Evolutionary conservation across 176 grass and related monocot species (phyloP), one percentile per base, ranked within the genome.

Genomic region (Raddia distichophylla): DNA sequence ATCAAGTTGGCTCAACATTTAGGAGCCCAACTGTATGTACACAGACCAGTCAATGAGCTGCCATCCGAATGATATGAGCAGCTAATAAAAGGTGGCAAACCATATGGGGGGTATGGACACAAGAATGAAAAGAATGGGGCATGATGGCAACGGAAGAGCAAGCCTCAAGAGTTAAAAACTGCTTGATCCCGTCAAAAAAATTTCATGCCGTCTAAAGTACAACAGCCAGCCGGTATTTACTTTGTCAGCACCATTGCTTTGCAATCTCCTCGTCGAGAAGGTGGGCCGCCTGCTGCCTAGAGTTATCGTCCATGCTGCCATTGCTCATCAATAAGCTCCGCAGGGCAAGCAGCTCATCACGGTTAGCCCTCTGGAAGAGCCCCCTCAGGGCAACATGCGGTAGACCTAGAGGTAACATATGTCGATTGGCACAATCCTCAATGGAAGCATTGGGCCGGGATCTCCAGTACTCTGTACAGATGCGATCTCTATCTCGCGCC

Each of bases 391-490:
- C 86, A 56, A 74, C 34, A 85, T 57, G 82, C 5, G 59, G n/a
- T 45, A 61, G 35, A 72, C 33, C 60, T 55, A 88, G 85, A 55
- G 64, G 78, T 53, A 35, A 43, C 20, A 65, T 37, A 55, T 85
- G 82, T 32, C 53, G 73, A 78, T 34, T 71, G 54, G 58, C 71
- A 57, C 20, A 49, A 71, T 81, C 60, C 27, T 81, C 66, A 15
- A 71, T 71, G 10, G 62, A 46, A 86, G 10, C 63, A 86, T 80
- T 76, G 20, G 73, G 27, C 84, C 86, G 80, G 48, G 86, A 97
- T 80, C 57, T 87, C 95, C 95, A 98, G 81, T 95, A 98, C 57
- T 93, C 95, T 14, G 75, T 86, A 67, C 92, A 95, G 13, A 91
- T 40, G 53, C 27, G 89, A 73, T 89, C 82, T 64, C 35, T 84